phyloP scores from a whole-genome alignment of 1,284 basidiomycete species.

The Golubevia pallescens region DNA sequence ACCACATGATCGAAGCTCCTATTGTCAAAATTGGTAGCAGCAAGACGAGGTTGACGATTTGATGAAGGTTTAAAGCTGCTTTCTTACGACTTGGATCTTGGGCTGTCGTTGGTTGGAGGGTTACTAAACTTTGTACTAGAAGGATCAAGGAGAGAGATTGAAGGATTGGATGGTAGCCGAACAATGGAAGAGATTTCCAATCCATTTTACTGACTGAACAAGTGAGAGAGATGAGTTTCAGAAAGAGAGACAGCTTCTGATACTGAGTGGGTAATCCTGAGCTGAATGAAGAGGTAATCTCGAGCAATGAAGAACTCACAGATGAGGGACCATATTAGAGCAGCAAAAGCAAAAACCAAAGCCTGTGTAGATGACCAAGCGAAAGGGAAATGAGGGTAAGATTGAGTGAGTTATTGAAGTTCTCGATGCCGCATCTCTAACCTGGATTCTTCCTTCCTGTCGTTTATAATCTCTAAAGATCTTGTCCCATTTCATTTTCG shows the following conservation, averaged over 20 bases:
- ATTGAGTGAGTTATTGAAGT: too few species aligned
- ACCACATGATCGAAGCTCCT: slow-evolving; percentile 47
- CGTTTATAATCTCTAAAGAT: too few species aligned
- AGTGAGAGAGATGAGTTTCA: neutral
- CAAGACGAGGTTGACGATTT: slow-evolving; percentile 27
- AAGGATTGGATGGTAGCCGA: slow-evolving; percentile 44
- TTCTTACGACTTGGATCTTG: slow-evolving; percentile 16
- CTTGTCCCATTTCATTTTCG: too few species aligned
- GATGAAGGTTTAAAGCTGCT: slow-evolving; percentile 25
- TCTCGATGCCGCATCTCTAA: too few species aligned
- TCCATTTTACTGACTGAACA: slow-evolving; percentile 16
- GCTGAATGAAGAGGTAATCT: too few species aligned
- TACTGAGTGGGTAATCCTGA: too few species aligned
- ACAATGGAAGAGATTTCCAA: slow-evolving; percentile 23
- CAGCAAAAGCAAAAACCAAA: slow-evolving; percentile 25
- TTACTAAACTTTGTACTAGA: slow-evolving; percentile 33
- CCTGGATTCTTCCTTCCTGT: too few species aligned
- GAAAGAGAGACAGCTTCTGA: too few species aligned
- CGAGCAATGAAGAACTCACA: too few species aligned
- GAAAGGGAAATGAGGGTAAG: neutral
- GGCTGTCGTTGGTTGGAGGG: slow-evolving; percentile 32
- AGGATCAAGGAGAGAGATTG: slow-evolving; percentile 34
- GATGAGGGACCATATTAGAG: slow-evolving; percentile 30
- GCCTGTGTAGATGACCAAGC: neutral
- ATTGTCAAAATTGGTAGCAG: slow-evolving; percentile 39